Conservation (phyloP, 1,139 yeast species). For the Pichia sp. region DNA sequence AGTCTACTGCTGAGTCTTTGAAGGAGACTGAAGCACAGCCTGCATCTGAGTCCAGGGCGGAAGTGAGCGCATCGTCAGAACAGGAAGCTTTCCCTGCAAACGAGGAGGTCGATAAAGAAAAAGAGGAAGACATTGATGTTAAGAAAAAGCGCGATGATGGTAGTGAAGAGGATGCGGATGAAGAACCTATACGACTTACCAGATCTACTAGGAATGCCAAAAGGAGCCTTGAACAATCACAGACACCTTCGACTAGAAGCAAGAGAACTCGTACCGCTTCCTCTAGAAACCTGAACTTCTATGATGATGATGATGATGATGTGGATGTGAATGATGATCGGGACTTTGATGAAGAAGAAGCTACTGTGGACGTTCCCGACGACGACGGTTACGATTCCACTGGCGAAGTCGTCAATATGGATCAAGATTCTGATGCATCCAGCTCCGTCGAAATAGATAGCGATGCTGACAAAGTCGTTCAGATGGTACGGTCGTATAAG, state of each 20-base stretch:
- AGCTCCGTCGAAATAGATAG: slow-evolving; percentile 1
- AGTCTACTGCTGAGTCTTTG: neutral
- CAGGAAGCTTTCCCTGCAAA: neutral
- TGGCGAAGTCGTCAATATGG: neutral
- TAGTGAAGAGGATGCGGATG: slow-evolving; percentile 8
- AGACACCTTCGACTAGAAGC: neutral
- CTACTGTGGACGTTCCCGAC: neutral
- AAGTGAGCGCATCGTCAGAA: neutral
- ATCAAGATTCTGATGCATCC: neutral
- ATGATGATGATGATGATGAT: neutral
- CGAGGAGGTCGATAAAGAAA: too few relatives aligned
- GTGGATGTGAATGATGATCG: neutral
- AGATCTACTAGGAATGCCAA: slow-evolving; percentile 1
- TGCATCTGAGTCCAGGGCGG: too few relatives aligned
- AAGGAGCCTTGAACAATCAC: neutral
- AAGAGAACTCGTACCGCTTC: neutral
- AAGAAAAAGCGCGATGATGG: slow-evolving; percentile 12
- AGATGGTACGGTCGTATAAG: slow-evolving; percentile 3
- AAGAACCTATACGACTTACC: neutral
- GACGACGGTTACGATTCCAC: neutral
- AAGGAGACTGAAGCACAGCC: too few relatives aligned
- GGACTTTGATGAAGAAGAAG: neutral
- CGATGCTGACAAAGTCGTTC: slow-evolving; percentile 1
- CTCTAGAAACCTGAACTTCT: too few relatives aligned
- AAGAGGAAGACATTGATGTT: slow-evolving; percentile 11